A percentile compares a stretch with the other conserved stretches of the same genome.
phyloP scores from a whole-genome alignment of 306 rosid species.

The Prunus dulcis region DNA sequence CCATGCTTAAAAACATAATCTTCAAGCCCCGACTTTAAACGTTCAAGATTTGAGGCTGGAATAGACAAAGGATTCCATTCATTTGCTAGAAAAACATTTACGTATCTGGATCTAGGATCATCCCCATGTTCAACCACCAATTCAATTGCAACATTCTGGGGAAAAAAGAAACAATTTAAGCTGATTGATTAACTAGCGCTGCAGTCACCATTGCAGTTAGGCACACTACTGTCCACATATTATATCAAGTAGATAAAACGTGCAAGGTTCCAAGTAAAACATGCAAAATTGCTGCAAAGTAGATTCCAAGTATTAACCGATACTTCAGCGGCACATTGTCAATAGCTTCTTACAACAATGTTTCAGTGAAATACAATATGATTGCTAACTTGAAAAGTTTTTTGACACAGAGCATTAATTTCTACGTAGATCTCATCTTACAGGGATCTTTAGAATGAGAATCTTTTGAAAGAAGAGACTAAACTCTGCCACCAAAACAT shows the following conservation, averaged over 20 bases:
- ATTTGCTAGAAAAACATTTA: constrained; percentile 55
- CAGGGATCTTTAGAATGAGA: constrained; percentile 64
- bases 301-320: not conserved
- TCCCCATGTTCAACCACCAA: constrained; percentile 50
- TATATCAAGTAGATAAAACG: not conserved
- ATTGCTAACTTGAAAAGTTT: not conserved
- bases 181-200: constrained; percentile 3
- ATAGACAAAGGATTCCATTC: constrained; percentile 32
- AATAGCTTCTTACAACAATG: too few species aligned
- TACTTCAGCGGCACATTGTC: too few species aligned
- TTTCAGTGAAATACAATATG: not conserved
- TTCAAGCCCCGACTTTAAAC: constrained; percentile 66
- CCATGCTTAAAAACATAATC: constrained; percentile 75
- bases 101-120: constrained; percentile 48
- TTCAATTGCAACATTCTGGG: constrained; percentile 70
- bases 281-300: constrained; percentile 2
- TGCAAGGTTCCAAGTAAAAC: constrained; percentile 2
- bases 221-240: not conserved
- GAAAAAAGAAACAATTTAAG: not conserved
- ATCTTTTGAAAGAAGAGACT: constrained; percentile 64
- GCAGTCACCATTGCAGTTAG: constrained; percentile 13
- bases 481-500: constrained; percentile 56
- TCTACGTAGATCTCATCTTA: constrained; percentile 42
- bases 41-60: constrained; percentile 59
- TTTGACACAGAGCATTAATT: not conserved